phyloP scores from a whole-genome alignment of 495 filamentous ascomycete species.

The Penicillium salamii region DNA sequence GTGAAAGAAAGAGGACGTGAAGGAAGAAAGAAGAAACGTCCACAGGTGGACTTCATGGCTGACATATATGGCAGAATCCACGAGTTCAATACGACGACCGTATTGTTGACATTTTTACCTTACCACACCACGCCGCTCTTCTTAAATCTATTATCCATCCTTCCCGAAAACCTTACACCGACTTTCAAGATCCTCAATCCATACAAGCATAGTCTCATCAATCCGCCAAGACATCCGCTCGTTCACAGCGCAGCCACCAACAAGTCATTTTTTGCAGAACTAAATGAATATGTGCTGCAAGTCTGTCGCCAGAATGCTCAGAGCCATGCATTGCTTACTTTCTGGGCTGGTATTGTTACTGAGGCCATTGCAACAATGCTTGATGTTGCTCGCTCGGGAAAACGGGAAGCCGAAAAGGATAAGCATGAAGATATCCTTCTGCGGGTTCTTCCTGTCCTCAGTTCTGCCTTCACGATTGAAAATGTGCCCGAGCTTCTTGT shows the following conservation, averaged over 20 bases:
- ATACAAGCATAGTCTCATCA: constrained; percentile 70
- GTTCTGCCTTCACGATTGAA: constrained; percentile 69
- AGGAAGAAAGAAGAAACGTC: not conserved
- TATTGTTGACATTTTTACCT: constrained; percentile 87
- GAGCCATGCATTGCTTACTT: constrained; percentile 72
- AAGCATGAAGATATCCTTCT: constrained; percentile 78
- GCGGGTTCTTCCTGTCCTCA: constrained; percentile 69
- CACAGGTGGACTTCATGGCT: constrained; percentile 20
- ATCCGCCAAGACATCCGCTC: constrained; percentile 74
- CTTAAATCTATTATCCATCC: constrained; percentile 73
- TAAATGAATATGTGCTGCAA: constrained; percentile 73
- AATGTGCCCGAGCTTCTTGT: constrained; percentile 72
- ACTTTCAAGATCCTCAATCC: constrained; percentile 83
- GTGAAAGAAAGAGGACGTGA: not conserved
- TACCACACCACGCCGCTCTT: constrained; percentile 84
- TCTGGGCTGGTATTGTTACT: constrained; percentile 82
- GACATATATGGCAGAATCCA: constrained; percentile 63
- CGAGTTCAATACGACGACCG: constrained; percentile 76
- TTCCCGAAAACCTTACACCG: constrained; percentile 67
- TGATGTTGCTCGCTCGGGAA: constrained; percentile 68
- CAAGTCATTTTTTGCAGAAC: constrained; percentile 59
- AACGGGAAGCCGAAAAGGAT: constrained; percentile 60
- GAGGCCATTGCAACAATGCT: constrained; percentile 80
- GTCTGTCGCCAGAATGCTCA: constrained; percentile 65
- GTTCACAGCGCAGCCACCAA: constrained; percentile 77